Base-by-base conservation (phyloP, 441 rosid genomes). In the Pelargonium exstipulatum region DNA sequence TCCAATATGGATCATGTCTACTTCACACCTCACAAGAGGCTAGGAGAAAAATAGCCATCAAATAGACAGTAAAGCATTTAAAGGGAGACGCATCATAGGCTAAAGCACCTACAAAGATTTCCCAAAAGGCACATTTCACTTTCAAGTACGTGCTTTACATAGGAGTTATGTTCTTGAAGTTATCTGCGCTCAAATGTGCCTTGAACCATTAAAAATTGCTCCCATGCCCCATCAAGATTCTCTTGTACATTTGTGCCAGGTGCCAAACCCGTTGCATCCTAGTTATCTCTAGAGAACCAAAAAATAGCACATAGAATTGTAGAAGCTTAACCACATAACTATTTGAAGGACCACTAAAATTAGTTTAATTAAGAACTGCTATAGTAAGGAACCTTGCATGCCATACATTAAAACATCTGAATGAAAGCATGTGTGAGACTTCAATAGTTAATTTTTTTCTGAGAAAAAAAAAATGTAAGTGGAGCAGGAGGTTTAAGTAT, bases 171-270 rank as follows among this genome's bases (percentile, higher is more conserved):
- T 12, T 12, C 12, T 45, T 45, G 49, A 12, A 45, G 4, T 10
- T 12, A 3, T 0, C n/a, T 45, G 49, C 13, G n/a, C n/a, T 9
- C 49, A 45, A 10, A 45, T 45, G 49, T 7, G 42, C 42, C 42
- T 37, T 37, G 9, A 37, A 37, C 42, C 42, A 37, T 37, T 37
- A 37, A 58, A 58, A 5, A 58, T 58, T 20, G 63, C 14, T 58
- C 63, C 63, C 35, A 58, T 58, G 6, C 63, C 63, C 62, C 24
- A 58, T 20, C 63, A 20, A 58, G 63, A 58, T 58, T 58, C 63
- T 58, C 24, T 37, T 37, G 42, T 37, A 37, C 42, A 58, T 12
- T 16, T 12, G 8, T 18, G 29, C 22, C 29, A 57, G 22, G 16
- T 53, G 22, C 62, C 62, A 17, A 57, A 58, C 24, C 35, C 63